Percentiles rank a stretch among this genome's conserved stretches.
These are phyloP conservation scores for Arthroderma uncinatum DNA, from an alignment of 2,329 filamentous ascomycete species.

Conservation along the genomic window DNA sequence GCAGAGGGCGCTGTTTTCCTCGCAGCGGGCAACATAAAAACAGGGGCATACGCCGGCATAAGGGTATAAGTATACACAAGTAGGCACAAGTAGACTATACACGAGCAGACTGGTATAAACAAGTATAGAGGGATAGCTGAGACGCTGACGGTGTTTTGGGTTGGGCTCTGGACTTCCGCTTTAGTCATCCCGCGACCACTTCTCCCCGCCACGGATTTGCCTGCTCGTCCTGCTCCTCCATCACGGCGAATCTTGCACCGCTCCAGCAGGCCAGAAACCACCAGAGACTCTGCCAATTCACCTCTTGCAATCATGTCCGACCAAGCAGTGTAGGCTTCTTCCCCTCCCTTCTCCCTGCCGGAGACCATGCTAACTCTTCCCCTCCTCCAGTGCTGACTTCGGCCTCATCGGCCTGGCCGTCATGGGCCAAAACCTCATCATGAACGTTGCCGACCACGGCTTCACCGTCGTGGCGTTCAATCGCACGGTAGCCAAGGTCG, in stretches of 20 bases:
- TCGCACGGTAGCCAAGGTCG: constrained; percentile 96
- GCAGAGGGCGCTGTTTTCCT: too few species aligned
- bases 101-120: too few species aligned
- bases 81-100: too few species aligned
- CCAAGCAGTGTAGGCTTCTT: constrained; percentile 13
- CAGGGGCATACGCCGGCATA: too few species aligned
- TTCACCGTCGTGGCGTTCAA: constrained; percentile 98
- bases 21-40: too few species aligned
- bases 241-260: constrained; percentile 20
- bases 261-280: constrained; percentile 16
- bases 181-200: not conserved
- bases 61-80: too few species aligned
- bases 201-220: not conserved
- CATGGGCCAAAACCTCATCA: constrained; percentile 80
- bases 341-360: constrained; percentile 50
- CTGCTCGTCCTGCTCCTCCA: not conserved
- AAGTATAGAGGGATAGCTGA: too few species aligned
- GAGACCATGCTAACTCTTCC: constrained; percentile 55
- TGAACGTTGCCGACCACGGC: constrained; percentile 81
- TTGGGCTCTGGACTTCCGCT: not conserved
- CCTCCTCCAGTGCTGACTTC: constrained; percentile 63
- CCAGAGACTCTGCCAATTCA: constrained; percentile 13
- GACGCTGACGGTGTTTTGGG: too few species aligned
- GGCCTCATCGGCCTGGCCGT: constrained; percentile 88
- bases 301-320: constrained; percentile 7